Evolutionary conservation across 352 stramenopile species (phyloP).

Genomic region (Phytophthora litchii): DNA sequence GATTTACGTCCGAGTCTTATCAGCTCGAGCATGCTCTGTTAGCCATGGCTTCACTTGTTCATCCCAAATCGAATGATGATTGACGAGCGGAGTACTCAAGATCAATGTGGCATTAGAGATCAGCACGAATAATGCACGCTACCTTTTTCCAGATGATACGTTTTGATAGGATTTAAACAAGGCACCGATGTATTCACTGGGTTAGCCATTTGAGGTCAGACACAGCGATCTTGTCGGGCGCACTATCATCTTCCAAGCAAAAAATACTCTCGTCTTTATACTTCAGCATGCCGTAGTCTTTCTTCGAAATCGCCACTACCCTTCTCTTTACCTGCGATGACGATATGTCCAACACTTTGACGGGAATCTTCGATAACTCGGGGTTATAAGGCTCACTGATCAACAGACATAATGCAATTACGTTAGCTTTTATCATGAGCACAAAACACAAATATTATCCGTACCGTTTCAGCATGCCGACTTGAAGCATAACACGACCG

Average conservation of each 20-base stretch:
- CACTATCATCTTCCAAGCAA: constrained; percentile 51
- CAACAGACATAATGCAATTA: neutral
- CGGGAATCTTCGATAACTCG: constrained; percentile 45
- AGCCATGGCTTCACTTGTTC: constrained; percentile 84
- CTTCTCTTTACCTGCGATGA: constrained; percentile 69
- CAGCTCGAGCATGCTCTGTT: too few species aligned
- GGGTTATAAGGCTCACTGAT: constrained; percentile 62
- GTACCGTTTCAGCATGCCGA: constrained; percentile 72
- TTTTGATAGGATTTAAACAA: constrained; percentile 10
- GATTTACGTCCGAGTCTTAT: too few species aligned
- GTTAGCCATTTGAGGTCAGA: constrained; percentile 29
- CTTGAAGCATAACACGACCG: constrained; percentile 49
- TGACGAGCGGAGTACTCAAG: constrained; percentile 36
- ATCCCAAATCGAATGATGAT: constrained; percentile 69
- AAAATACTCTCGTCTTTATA: constrained; percentile 85
- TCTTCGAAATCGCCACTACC: constrained; percentile 71
- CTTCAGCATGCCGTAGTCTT: constrained; percentile 57
- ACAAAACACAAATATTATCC: constrained; percentile 4
- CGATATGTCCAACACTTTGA: constrained; percentile 54
- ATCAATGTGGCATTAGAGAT: constrained; percentile 20
- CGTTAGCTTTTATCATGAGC: neutral
- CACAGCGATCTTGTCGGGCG: constrained; percentile 9
- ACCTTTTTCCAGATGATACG: neutral
- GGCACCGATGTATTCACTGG: constrained; percentile 12
- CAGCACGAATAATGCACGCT: constrained; percentile 1